A percentile compares a stretch with the other conserved stretches of the same genome.
These are phyloP conservation scores for Ophiostoma australiae DNA, from an alignment of 2,329 filamentous ascomycete genomes.

Conservation along the genomic window DNA sequence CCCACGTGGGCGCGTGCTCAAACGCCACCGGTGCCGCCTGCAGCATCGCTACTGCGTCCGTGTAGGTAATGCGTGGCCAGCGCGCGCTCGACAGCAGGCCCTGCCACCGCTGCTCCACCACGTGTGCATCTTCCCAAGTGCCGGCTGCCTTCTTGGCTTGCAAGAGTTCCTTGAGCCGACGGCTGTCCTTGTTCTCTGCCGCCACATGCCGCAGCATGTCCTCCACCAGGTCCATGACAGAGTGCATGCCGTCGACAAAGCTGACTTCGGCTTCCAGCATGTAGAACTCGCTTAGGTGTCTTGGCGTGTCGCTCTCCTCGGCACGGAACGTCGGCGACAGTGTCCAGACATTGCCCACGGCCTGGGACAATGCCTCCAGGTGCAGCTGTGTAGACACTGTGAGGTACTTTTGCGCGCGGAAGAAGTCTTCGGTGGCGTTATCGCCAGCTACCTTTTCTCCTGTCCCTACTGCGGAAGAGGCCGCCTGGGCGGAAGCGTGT, in stretches of 20 bases:
- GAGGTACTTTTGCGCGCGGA: constrained; percentile 82
- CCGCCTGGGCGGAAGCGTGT: background rate
- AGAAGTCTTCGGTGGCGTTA: constrained; percentile 50
- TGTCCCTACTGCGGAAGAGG: background rate
- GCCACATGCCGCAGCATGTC: constrained; percentile 60
- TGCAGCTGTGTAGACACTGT: constrained; percentile 95
- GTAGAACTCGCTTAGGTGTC: constrained; percentile 96
- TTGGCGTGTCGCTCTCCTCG: constrained; percentile 85
- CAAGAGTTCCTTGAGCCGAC: constrained; percentile 44
- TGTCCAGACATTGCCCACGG: constrained; percentile 87
- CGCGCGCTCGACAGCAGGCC: constrained; percentile 50
- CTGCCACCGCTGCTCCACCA: constrained; percentile 66
- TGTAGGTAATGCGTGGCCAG: constrained; percentile 84
- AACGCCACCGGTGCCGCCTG: constrained; percentile 57
- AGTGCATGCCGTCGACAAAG: constrained; percentile 65
- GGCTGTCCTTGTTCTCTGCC: constrained; percentile 39
- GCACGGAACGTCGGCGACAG: constrained; percentile 91
- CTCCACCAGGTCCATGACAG: constrained; percentile 76
- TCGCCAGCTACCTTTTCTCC: background rate
- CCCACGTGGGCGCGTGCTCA: constrained; percentile 62
- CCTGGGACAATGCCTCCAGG: constrained; percentile 83
- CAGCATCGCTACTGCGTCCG: constrained; percentile 67
- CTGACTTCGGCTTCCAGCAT: constrained; percentile 93
- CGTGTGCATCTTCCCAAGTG: constrained; percentile 24
- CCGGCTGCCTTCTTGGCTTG: background rate